phyloP scores from a whole-genome alignment of 2,329 filamentous ascomycete species.

The Spiromastix sp. region DNA sequence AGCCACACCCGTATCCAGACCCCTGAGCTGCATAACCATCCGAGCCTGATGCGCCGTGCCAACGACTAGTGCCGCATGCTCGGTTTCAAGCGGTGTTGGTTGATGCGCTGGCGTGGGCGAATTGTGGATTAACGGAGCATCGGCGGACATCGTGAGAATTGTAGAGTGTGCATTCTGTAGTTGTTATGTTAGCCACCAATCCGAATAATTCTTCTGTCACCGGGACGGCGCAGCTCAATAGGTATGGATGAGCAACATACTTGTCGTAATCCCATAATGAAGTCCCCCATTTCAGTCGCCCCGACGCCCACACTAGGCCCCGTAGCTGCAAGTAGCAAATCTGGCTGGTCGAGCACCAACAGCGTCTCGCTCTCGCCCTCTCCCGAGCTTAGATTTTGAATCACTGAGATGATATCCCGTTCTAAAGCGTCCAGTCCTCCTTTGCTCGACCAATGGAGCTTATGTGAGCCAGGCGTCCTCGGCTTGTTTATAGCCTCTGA shows the following conservation, averaged over 20 bases:
- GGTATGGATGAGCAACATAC: constrained; percentile 46
- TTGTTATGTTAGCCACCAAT: too few species aligned
- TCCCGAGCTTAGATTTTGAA: constrained; percentile 12
- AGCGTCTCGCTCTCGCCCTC: constrained; percentile 32
- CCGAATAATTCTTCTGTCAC: too few species aligned
- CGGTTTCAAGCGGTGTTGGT: constrained; percentile 57
- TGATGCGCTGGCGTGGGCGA: constrained; percentile 23
- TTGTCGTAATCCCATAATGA: constrained; percentile 52
- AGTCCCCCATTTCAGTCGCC: constrained; percentile 40
- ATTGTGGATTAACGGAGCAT: constrained; percentile 56
- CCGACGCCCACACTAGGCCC: constrained; percentile 35
- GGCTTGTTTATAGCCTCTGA: constrained; percentile 13
- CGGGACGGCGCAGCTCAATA: too few species aligned
- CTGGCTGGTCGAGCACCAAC: constrained; percentile 57
- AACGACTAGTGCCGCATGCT: constrained; percentile 61
- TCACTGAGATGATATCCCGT: constrained; percentile 23
- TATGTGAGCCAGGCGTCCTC: constrained; percentile 16
- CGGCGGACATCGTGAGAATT: constrained; percentile 60
- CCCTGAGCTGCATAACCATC: constrained; percentile 60
- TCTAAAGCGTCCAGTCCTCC: constrained; percentile 25
- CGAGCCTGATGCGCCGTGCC: constrained; percentile 64
- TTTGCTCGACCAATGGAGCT: constrained; percentile 8
- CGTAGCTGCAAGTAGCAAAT: constrained; percentile 52
- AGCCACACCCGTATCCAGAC: constrained; percentile 79
- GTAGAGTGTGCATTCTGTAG: constrained; percentile 52